Base-by-base conservation (phyloP, 1,139 yeast genomes). In the Debaryomycetaceae sp. region DNA sequence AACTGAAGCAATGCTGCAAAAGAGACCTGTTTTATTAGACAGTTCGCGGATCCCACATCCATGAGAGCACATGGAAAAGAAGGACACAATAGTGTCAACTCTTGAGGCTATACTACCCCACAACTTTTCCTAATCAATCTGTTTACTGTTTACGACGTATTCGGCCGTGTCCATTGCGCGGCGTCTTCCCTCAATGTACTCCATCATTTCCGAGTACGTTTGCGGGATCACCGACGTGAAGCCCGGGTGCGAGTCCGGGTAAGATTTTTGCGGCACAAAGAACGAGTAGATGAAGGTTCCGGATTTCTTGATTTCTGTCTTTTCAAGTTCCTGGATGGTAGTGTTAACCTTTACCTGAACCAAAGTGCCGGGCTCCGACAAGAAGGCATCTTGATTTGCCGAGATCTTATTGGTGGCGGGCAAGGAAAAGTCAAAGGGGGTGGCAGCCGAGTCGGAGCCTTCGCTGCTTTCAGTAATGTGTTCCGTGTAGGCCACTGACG, bases 131-230 rank as follows among this genome's bases (percentile, higher is more conserved):
- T n/a, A n/a, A n/a, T n/a, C n/a, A n/a, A n/a, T n/a, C n/a, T n/a
- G n/a, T n/a, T n/a, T n/a, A n/a, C n/a, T n/a, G n/a, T n/a, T 55
- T 32, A 62, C 67, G 8, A 77, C 82, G 46, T 66, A 83, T 32
- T 67, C 65, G 27, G 90, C 87, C 15, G 95, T 83, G 32, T 79
- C 92, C 29, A 65, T 67, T 4, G 95, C 93, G 55, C 92, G 74
- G 62, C 96, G 77, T 56, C 94, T 73, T 22, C 93, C 96, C 45
- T 80, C 87, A 18, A 86, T 67, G 48, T 80, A 86, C 44, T 77
- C 81, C 77, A 86, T 85, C 94, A 86, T 86, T 53, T 86, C 96
- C 15, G 77, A 69, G 49, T 86, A 86, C 1, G 93, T 75, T 51
- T 81, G 83, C 5, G 96, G 96, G 32, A 86, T 63, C 30, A 86